phyloP scores from a whole-genome alignment of 192 early-diverging fungal genomes.

The Podila epicladia region DNA sequence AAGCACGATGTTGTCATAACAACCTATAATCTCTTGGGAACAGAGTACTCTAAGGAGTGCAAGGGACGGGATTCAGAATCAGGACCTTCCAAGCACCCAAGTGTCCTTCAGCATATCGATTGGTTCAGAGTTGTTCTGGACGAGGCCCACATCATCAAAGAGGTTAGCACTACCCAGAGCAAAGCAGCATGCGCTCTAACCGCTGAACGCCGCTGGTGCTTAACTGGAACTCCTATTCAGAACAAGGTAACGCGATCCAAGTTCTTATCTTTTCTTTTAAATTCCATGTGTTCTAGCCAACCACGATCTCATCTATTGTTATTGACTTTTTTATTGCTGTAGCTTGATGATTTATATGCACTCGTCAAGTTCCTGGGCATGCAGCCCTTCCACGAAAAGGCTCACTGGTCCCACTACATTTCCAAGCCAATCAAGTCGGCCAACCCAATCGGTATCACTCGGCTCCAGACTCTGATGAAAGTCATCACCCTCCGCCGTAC shows the following conservation, averaged over 20 bases:
- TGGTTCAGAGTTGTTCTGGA: conserved; percentile 93
- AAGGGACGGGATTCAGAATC: conserved; percentile 29
- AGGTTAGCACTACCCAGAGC: conserved; percentile 75
- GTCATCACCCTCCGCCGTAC: conserved; percentile 87
- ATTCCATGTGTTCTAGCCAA: background rate
- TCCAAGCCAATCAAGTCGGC: conserved; percentile 51
- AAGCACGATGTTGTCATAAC: conserved; percentile 61
- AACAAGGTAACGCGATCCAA: conserved; percentile 26
- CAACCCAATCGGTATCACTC: conserved; percentile 42
- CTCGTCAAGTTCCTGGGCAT: conserved; percentile 84
- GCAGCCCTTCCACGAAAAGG: conserved; percentile 52
- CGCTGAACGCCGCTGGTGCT: conserved; percentile 83
- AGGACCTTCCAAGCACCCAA: conserved; percentile 21
- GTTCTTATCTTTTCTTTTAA: background rate
- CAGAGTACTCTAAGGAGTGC: conserved; percentile 56
- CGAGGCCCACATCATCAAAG: conserved; percentile 95
- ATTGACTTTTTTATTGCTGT: background rate
- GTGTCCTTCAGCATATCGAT: conserved; percentile 69
- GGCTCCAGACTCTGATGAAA: conserved; percentile 79
- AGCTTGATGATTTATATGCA: conserved; percentile 89
- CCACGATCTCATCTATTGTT: background rate
- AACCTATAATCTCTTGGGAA: conserved; percentile 58
- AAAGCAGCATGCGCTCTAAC: conserved; percentile 76
- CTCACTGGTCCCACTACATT: conserved; percentile 51
- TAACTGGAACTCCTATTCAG: conserved; percentile 93